Conservation (phyloP, 768 basidiomycete species). For the Leccinum disarticulatum region DNA sequence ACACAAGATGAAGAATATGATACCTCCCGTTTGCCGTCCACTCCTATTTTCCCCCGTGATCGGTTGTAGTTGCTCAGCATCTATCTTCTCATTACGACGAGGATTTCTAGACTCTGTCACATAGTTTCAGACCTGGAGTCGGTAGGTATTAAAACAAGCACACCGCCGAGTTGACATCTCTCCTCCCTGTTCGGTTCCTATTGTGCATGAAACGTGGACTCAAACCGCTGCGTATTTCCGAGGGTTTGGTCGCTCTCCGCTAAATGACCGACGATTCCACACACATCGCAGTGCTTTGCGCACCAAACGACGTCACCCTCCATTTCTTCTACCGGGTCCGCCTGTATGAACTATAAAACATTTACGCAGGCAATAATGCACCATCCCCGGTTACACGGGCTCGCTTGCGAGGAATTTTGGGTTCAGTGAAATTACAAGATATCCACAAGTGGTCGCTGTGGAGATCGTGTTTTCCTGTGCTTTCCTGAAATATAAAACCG, state of each 20-base stretch:
- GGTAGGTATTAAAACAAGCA: background rate
- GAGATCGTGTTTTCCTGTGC: background rate
- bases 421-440: background rate
- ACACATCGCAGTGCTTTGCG: background rate
- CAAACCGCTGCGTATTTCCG: background rate
- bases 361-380: background rate
- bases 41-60: background rate
- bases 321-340: background rate
- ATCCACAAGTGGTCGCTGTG: background rate
- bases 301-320: background rate
- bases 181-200: background rate
- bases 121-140: background rate
- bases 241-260: background rate
- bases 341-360: background rate
- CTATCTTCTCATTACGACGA: background rate
- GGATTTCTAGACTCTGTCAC: background rate
- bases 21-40: background rate
- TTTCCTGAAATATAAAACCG: background rate
- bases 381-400: background rate
- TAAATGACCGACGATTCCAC: background rate
- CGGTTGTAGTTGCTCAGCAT: background rate
- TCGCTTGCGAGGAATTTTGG: background rate
- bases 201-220: background rate
- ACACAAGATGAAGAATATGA: background rate
- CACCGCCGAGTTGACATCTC: background rate